Base-by-base conservation (phyloP, 495 filamentous ascomycete genomes). In the Halenospora varia region DNA sequence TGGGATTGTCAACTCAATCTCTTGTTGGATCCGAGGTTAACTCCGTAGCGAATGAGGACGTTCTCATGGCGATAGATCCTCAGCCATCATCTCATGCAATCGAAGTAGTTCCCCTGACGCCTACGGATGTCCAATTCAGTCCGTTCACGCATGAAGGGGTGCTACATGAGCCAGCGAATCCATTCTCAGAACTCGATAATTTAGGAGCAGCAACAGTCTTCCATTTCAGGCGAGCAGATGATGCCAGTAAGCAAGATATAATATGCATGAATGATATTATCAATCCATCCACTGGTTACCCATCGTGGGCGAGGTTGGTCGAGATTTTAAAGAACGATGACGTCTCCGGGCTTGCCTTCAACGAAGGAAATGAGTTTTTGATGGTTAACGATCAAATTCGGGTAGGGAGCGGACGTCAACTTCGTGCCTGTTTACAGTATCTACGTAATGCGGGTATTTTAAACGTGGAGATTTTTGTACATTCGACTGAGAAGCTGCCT, bases 381-480 rank as follows among this genome's bases (percentile, higher is more conserved):
- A 24, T 60, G 15, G 44, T 60, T 18, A 55, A 48, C 22, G 23
- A 60, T n/a, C 2, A 55, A 10, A 42, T 60, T 49, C 50, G 19
- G 3, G 42, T 60, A 40, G 13, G 51, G 10, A 60, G 55, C 48
- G 51, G 55, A 44, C 51, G 51, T 25, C 57, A 60, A 46, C 24
- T 60, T 25, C 17, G 22, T 20, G 52, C 57, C 39, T 60, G 57
- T 50, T 40, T 60, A 26, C 50, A 60, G 42, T 50, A 55, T 39
- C 22, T 60, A 39, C 41, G 22, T 1, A 60, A 60, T 40, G 18
- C 42, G 18, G 57, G 24, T 9, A 25, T 48, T 15, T 41, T 48
- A 25, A 60, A 60, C n/a, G n/a, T n/a, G n/a, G n/a, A n/a, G n/a
- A n/a, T n/a, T n/a, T n/a, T n/a, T n/a, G n/a, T n/a, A n/a, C n/a